phyloP scores from a whole-genome alignment of 768 basidiomycete species.

The Strobilomyces confusus region DNA sequence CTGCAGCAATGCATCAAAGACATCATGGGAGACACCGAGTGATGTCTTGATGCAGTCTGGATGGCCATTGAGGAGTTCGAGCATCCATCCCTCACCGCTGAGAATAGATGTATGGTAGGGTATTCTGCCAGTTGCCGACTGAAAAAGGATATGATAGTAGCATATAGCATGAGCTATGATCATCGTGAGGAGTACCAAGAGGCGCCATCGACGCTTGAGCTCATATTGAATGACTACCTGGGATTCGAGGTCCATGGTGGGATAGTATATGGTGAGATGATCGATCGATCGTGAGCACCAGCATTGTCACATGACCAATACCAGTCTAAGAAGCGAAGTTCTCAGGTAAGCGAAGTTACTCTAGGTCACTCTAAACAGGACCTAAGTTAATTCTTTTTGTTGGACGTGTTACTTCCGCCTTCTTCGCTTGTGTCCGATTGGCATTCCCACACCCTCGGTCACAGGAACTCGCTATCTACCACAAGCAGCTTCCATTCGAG shows the following conservation, averaged over 20 bases:
- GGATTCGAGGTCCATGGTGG: not conserved
- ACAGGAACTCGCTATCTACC: too few species aligned
- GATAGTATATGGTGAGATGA: too few species aligned
- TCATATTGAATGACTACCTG: not conserved
- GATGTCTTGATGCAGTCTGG: not conserved
- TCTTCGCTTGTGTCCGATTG: too few species aligned
- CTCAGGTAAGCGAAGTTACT: too few species aligned
- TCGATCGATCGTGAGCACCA: too few species aligned
- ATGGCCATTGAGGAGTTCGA: constrained; percentile 4
- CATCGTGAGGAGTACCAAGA: not conserved
- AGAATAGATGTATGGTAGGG: constrained; percentile 2
- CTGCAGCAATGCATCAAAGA: not conserved
- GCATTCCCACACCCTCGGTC: too few species aligned
- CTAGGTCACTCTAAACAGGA: too few species aligned
- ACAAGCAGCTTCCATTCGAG: too few species aligned
- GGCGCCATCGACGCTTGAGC: not conserved
- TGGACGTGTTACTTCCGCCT: too few species aligned
- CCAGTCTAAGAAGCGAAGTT: too few species aligned
- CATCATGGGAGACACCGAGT: not conserved
- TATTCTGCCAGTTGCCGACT: not conserved
- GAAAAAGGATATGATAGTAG: not conserved
- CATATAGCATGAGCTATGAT: not conserved
- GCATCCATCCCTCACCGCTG: not conserved
- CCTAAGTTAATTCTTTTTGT: too few species aligned
- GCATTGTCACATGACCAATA: too few species aligned